These are phyloP conservation scores for Diaporthe citri DNA, from an alignment of 2,329 filamentous ascomycete genomes.

Conservation along the genomic window DNA sequence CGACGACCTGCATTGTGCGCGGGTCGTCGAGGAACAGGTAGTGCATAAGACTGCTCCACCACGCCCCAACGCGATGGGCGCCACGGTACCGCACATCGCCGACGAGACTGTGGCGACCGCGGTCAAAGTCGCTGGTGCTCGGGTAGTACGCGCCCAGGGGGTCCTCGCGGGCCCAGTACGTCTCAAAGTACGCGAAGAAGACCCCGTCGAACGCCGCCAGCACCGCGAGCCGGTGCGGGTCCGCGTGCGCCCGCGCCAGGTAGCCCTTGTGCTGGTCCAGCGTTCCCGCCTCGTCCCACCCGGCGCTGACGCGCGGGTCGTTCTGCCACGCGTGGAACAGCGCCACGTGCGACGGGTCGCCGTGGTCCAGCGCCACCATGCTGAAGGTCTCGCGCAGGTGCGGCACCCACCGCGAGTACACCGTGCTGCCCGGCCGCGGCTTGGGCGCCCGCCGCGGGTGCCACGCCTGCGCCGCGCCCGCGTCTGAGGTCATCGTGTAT, in stretches of 20 bases:
- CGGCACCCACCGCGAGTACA: slow-evolving; percentile 85
- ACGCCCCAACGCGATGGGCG: slow-evolving; percentile 70
- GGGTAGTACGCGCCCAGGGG: slow-evolving; percentile 68
- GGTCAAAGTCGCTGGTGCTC: slow-evolving; percentile 65
- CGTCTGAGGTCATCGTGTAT: slow-evolving; percentile 57
- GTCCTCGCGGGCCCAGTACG: slow-evolving; percentile 80
- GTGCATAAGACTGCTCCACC: slow-evolving; percentile 74
- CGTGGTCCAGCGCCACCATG: slow-evolving; percentile 79
- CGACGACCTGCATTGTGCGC: slow-evolving; percentile 68
- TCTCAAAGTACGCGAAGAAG: slow-evolving; percentile 82
- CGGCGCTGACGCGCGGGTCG: slow-evolving; percentile 82
- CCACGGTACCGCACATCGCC: slow-evolving; percentile 71
- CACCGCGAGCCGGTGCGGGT: slow-evolving; percentile 78
- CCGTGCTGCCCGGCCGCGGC: slow-evolving; percentile 75
- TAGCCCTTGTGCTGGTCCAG: slow-evolving; percentile 81
- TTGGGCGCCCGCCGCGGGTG: slow-evolving; percentile 81
- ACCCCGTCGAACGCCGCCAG: slow-evolving; percentile 79
- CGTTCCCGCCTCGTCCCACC: slow-evolving; percentile 85
- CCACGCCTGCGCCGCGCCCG: slow-evolving; percentile 55
- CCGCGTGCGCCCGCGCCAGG: slow-evolving; percentile 74
- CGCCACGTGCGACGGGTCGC: slow-evolving; percentile 72
- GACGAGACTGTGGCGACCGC: slow-evolving; percentile 69
- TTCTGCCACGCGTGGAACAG: slow-evolving; percentile 88
- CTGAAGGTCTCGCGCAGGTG: slow-evolving; percentile 82
- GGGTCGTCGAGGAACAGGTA: slow-evolving; percentile 73